These are phyloP conservation scores for Cladorrhinum samala DNA, from an alignment of 495 filamentous ascomycete species.

Conservation along the genomic window DNA sequence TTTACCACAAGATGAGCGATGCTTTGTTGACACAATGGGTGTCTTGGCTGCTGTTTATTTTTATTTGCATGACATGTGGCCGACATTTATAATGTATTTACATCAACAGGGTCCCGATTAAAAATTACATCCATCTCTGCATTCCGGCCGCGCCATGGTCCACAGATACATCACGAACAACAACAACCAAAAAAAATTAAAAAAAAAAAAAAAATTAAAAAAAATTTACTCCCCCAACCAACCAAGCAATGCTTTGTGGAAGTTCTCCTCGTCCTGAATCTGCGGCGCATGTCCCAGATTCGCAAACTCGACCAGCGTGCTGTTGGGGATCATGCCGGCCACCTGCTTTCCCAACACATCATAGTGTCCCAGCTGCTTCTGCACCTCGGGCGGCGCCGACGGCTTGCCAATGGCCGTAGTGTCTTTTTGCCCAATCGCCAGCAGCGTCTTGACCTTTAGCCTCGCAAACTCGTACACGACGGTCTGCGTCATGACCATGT, in stretches of 20 bases:
- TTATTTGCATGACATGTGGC: too few relatives aligned
- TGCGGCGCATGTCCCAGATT: constrained; percentile 41
- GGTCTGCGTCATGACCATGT: constrained; percentile 40
- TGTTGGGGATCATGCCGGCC: constrained; percentile 33
- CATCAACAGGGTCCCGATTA: too few relatives aligned
- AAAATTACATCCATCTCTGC: too few relatives aligned
- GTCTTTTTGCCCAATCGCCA: constrained; percentile 37
- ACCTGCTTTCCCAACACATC: constrained; percentile 35
- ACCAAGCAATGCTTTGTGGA: constrained; percentile 28
- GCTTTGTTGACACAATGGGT: too few relatives aligned
- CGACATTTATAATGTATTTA: too few relatives aligned
- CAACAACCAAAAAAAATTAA: too few relatives aligned
- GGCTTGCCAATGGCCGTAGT: constrained; percentile 41
- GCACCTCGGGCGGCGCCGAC: constrained; percentile 38
- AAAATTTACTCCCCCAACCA: constrained; percentile 29
- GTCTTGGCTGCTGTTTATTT: too few relatives aligned
- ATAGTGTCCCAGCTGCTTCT: constrained; percentile 35
- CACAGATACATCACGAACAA: not conserved
- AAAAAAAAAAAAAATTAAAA: too few relatives aligned
- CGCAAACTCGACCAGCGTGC: constrained; percentile 34
- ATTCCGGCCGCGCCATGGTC: not conserved
- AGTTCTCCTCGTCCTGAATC: constrained; percentile 34
- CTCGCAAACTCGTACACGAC: constrained; percentile 37
- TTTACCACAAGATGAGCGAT: too few relatives aligned
- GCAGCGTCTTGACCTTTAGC: constrained; percentile 29